Conservation (phyloP, 768 basidiomycete genomes). For the Mrakia blollopis region DNA sequence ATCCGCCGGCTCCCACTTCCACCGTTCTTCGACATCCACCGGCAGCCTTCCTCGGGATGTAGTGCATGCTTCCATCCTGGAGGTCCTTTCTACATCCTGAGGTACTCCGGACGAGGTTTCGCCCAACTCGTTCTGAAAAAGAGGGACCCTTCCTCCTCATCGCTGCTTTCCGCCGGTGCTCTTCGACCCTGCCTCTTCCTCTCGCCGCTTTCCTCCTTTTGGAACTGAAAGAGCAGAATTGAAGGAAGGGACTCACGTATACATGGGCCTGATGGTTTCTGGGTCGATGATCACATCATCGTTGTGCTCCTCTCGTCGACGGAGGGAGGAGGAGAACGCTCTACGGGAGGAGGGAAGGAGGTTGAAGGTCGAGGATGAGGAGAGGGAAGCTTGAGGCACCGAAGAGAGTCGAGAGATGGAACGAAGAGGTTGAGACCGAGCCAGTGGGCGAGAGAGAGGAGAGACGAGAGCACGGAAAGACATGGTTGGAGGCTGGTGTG, state of each 20-base stretch:
- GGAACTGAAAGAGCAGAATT: background rate
- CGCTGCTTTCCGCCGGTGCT: too few relatives aligned
- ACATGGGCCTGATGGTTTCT: slow-evolving; percentile 25
- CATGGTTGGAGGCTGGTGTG: background rate
- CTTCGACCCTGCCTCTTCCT: background rate
- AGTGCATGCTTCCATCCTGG: too few relatives aligned
- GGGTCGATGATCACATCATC: slow-evolving; percentile 32
- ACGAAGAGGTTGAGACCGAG: slow-evolving; percentile 1
- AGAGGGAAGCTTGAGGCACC: background rate
- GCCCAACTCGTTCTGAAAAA: too few relatives aligned
- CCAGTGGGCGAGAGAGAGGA: slow-evolving; percentile 8
- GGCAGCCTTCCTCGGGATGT: too few relatives aligned
- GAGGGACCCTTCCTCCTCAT: too few relatives aligned
- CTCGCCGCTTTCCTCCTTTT: background rate
- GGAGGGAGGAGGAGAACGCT: background rate
- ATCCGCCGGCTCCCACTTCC: background rate
- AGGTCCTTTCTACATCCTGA: too few relatives aligned
- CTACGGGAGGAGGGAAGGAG: background rate
- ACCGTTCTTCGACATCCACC: background rate
- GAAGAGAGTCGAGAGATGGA: background rate
- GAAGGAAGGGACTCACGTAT: slow-evolving; percentile 13
- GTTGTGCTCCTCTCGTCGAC: background rate
- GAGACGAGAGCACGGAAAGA: slow-evolving; percentile 4
- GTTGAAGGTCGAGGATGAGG: background rate
- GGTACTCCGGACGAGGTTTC: too few relatives aligned